Percentiles rank a stretch among this genome's conserved stretches.
These are phyloP conservation scores for Boletus tomentosulus DNA, from an alignment of 768 basidiomycete species.

Conservation along the genomic window DNA sequence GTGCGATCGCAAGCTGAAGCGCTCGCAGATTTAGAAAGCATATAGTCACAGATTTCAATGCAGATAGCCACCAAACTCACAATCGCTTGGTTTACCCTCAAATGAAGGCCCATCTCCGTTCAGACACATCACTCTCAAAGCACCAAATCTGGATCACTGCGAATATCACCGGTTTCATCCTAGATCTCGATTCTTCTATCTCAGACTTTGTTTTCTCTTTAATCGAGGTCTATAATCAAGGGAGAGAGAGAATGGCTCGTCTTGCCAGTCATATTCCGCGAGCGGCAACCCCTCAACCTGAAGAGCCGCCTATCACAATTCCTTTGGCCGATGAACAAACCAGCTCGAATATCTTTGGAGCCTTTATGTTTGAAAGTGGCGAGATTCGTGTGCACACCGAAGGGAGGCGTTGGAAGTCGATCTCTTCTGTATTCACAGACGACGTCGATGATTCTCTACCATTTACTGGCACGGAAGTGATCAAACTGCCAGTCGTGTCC, in stretches of 20 bases:
- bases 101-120: constrained; percentile 71
- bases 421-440: constrained; percentile 37
- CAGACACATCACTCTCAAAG: constrained; percentile 43
- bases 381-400: constrained; percentile 69
- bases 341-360: constrained; percentile 58
- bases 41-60: constrained; percentile 62
- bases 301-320: constrained; percentile 5
- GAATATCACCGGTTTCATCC: constrained; percentile 76
- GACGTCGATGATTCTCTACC: constrained; percentile 52
- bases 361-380: constrained; percentile 80
- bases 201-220: constrained; percentile 77
- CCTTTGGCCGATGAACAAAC: constrained; percentile 26
- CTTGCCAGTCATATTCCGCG: constrained; percentile 55
- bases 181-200: constrained; percentile 80
- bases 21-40: constrained; percentile 74
- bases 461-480: constrained; percentile 50
- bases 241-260: constrained; percentile 71
- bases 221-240: constrained; percentile 78
- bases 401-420: constrained; percentile 37
- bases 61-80: constrained; percentile 59
- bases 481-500: constrained; percentile 71
- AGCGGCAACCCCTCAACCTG: constrained; percentile 6
- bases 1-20: constrained; percentile 3
- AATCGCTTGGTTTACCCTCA: constrained; percentile 78
- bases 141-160: constrained; percentile 61